Base-by-base conservation (phyloP, 140 eudicot species). In the Oenanthe javanica region DNA sequence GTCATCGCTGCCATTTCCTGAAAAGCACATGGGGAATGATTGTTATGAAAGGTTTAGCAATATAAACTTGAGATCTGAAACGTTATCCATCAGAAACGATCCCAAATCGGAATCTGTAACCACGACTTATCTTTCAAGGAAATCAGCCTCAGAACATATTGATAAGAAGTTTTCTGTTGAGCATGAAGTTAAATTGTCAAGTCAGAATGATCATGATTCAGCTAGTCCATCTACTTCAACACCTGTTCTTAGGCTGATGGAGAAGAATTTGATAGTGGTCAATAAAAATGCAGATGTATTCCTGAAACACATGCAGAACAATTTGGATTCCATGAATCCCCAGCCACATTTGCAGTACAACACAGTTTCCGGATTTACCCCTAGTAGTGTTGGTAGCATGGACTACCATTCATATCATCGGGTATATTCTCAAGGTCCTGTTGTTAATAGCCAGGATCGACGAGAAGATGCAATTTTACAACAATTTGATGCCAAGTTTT, bases 51-150 rank as follows among this genome's bases (percentile, higher is more conserved):
- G 80, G 74, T 31, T 52, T 9, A 23, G 74, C 76, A 69, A 47
- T 81, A 59, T 72, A 23, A 72, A 77, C 78, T 85, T 77, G 42
- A 80, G 79, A 55, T 40, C 87, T 7, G 89, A 84, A 36, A 52
- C 50, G 63, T 63, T 77, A 36, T 57, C 88, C 49, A 43, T 42
- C 21, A 69, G 71, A 47, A 83, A 74, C 55, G 76, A 52, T 75
- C 81, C 77, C n/a, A 72, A 40, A 23, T 19, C 79, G 84, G 85
- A 42, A 72, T 59, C 87, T 52, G 87, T 82, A 73, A 75, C 70
- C 14, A 57, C 66, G 43, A 55, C 80, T 66, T 63, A 77, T 74
- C 71, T 40, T 63, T 63, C 36, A 63, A 63, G 71, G 38, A 23
- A 21, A 63, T 63, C 6, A 63, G 71, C 36, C 13, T 23, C 71